Evolutionary conservation across 2,329 filamentous ascomycete genomes (phyloP), one percentile per base, ranked within the genome.

Genomic region (Clarireedia monteithiana): DNA sequence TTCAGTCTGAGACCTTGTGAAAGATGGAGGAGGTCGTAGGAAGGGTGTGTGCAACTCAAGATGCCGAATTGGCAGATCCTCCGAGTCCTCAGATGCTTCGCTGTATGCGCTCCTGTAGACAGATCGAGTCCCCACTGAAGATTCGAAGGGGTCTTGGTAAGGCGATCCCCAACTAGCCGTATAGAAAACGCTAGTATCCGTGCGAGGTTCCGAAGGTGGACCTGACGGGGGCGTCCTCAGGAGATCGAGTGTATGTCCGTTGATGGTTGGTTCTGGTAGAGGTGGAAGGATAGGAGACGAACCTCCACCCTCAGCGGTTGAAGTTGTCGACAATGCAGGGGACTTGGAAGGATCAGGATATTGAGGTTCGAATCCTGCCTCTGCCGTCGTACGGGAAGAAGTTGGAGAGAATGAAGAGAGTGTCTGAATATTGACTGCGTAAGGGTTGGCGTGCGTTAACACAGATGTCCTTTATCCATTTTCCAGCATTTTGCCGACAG

Each of bases 81-180:
- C 81, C 3, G 80, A 84, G 56, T 72, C 72, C 78, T 68, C 81
- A 2, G 80, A 84, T 57, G 72, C 72, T 78, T 68, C 81, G 69
- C 81, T 85, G 72, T 72, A 52, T 76, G 77, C 54, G 55, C 61
- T 55, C 44, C 53, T 44, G 27, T 55, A 55, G 55, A 64, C 59
- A 2, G 62, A 64, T 26, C 54, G 58, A 17, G 58, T 52, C 17
- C 58, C 53, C n/a, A 36, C 36, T 9, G 50, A 48, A 15, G 46
- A 50, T 30, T 38, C 45, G 12, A 78, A 75, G 40, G 85, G 80
- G 59, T 79, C 79, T 55, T 88, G 85, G 73, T 96, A 96, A 23
- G 91, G 91, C 53, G 91, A 96, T 56, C 91, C 91, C 91, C 91
- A 96, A 69, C 86, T 91, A 49, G 90, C 86, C 48, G 89, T 94